Evolutionary conservation across 192 early-diverging fungal species (phyloP).

Genomic region (Coemansia sp.): DNA sequence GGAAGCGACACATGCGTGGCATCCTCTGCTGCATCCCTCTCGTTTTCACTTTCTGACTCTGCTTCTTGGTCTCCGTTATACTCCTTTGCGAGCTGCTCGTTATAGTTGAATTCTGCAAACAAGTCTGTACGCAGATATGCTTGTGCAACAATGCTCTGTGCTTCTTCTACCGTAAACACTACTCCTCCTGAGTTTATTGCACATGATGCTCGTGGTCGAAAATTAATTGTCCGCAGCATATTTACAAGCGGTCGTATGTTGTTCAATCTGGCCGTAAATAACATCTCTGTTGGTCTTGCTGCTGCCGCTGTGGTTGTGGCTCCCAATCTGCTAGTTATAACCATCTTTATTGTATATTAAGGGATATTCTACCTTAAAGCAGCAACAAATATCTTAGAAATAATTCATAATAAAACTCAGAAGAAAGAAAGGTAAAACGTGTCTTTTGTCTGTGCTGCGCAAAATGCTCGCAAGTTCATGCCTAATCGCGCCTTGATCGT

Average conservation of each 20-base stretch:
- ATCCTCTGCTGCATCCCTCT: constrained; percentile 14
- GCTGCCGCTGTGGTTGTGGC: not conserved
- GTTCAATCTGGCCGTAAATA: constrained; percentile 43
- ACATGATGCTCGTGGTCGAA: constrained; percentile 34
- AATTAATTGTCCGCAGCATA: constrained; percentile 54
- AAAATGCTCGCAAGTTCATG: not conserved
- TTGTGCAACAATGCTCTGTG: constrained; percentile 46
- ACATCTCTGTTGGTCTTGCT: constrained; percentile 6
- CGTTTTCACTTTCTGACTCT: constrained; percentile 4
- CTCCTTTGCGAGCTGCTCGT: constrained; percentile 16
- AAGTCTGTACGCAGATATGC: constrained; percentile 38
- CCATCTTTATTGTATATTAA: not conserved
- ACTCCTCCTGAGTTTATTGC: constrained; percentile 38
- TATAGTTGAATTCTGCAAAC: constrained; percentile 37
- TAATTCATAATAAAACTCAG: not conserved
- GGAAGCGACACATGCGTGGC: constrained; percentile 34
- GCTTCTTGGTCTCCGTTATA: not conserved
- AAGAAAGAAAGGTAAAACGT: not conserved
- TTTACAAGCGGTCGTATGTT: constrained; percentile 57
- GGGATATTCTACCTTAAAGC: not conserved
- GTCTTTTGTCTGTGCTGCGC: not conserved
- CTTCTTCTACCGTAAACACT: constrained; percentile 48
- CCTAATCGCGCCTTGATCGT: not conserved
- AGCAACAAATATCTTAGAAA: not conserved
- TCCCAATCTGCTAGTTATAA: constrained; percentile 4